Evolutionary conservation across 2,329 filamentous ascomycete species (phyloP), one percentile per base, ranked within the genome.

Genomic region (Aspergillus sp.): DNA sequence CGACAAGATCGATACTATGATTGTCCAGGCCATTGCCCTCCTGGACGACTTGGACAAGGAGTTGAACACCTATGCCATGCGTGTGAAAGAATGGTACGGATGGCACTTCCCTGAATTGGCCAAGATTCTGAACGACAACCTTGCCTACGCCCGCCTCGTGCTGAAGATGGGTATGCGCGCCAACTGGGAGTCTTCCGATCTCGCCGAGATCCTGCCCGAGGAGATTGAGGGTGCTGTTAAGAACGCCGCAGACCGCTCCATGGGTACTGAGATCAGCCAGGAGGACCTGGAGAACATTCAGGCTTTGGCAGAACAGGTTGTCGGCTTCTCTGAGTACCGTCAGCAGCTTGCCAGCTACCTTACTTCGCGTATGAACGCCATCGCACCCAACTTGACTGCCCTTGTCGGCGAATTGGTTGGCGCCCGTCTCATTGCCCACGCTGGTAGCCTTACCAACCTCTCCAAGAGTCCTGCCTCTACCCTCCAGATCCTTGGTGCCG

Each of bases 61-160:
- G 73, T 78, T 98, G 55, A 98, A 98, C 77, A 93, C 88, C 60
- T 97, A 96, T 67, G 91, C 93, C 56, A 98, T 98, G 93, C 82
- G 93, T 70, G 90, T 96, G 53, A 97, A 97, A 83, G 93, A 98
- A 73, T 98, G 93, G 93, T 98, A 98, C 68, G 93, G 93, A 63
- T 98, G 93, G 93, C 93, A 97, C 74, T 98, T 97, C 77, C 93
- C 93, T 37, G 93, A 98, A 76, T 84, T 98, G 80, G 90, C 88
- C 65, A 91, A 90, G 74, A 95, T 97, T 65, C 80, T 96, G 59
- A 94, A 94, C 71, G 93, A 98, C 79, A 98, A 98, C 74, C 76
- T 95, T 53, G 90, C 90, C 56, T 98, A 95, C 68, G 84, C 90
- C 51, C 85, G 85, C 58, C 84, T 98, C 49, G 89, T 98, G 49